These are phyloP conservation scores for Penicillium concentricum DNA, from an alignment of 2,329 filamentous ascomycete genomes.

Conservation along the genomic window DNA sequence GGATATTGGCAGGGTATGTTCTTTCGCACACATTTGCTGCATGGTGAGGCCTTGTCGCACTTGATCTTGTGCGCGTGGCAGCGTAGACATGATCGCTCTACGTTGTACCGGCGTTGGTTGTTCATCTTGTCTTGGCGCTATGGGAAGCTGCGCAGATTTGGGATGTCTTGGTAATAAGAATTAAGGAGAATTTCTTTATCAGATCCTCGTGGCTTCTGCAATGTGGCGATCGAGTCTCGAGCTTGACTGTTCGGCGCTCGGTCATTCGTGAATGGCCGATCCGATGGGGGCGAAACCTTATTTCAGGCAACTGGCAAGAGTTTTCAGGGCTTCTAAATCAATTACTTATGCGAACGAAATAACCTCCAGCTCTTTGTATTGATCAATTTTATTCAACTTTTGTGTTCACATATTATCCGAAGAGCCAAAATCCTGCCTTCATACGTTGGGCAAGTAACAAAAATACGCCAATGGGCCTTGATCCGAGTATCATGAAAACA, in stretches of 20 bases:
- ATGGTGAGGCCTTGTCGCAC: conserved; percentile 27
- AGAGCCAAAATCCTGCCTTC: background rate
- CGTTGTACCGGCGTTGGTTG: conserved; percentile 23
- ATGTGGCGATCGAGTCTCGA: no score
- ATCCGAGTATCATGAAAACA: background rate
- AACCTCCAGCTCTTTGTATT: background rate
- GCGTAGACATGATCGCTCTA: conserved; percentile 30
- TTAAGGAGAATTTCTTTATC: background rate
- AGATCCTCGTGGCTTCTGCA: background rate
- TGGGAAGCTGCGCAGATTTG: no score
- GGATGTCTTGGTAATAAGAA: background rate
- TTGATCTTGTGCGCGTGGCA: conserved; percentile 32
- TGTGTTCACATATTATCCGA: no score
- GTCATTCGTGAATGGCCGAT: conserved; percentile 3
- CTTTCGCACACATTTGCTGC: conserved; percentile 21
- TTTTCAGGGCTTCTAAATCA: background rate
- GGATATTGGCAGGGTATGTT: conserved; percentile 26
- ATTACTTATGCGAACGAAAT: background rate
- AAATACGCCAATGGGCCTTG: background rate
- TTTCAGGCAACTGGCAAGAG: background rate
- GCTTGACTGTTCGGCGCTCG: background rate
- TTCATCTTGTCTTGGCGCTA: conserved; percentile 2
- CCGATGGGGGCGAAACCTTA: background rate
- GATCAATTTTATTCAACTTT: no score
- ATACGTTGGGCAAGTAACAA: background rate